These are phyloP conservation scores for Eucalyptus lansdowneana DNA, from an alignment of 345 rosid species.

Conservation along the genomic window DNA sequence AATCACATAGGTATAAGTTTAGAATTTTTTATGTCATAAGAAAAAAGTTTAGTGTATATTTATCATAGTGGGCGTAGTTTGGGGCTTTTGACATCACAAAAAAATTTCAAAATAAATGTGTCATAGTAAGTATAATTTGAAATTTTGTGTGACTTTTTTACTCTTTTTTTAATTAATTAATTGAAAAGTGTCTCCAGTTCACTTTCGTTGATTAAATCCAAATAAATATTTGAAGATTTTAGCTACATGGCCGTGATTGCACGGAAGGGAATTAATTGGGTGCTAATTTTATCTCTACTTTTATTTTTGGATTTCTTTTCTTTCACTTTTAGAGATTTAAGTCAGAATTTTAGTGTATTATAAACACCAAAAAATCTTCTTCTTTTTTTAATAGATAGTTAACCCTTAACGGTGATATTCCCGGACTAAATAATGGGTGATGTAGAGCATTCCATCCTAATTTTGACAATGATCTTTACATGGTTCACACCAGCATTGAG, in stretches of 20 bases:
- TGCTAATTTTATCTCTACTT: not conserved
- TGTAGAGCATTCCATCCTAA: not conserved
- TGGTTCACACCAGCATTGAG: not conserved
- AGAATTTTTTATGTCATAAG: too few relatives aligned
- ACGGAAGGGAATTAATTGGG: not conserved
- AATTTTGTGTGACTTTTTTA: not conserved
- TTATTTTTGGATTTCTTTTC: not conserved
- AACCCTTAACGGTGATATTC: not conserved
- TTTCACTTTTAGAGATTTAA: not conserved
- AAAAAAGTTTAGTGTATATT: too few relatives aligned
- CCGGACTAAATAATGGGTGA: not conserved
- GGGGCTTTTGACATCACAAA: not conserved
- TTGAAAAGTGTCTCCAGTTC: not conserved
- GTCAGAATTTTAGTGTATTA: not conserved
- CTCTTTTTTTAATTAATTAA: not conserved
- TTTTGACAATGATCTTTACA: not conserved
- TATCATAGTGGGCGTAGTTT: too few relatives aligned
- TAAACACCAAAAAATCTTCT: not conserved
- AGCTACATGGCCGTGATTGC: not conserved
- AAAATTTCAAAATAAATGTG: too few relatives aligned
- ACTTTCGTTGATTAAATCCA: not conserved
- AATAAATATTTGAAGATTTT: not conserved
- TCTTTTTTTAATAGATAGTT: not conserved
- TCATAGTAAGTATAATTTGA: not conserved
- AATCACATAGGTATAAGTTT: too few relatives aligned